A percentile compares a stretch with the other conserved stretches of the same genome.
phyloP scores from a whole-genome alignment of 352 stramenopile genomes.

The Pythium chondricola region DNA sequence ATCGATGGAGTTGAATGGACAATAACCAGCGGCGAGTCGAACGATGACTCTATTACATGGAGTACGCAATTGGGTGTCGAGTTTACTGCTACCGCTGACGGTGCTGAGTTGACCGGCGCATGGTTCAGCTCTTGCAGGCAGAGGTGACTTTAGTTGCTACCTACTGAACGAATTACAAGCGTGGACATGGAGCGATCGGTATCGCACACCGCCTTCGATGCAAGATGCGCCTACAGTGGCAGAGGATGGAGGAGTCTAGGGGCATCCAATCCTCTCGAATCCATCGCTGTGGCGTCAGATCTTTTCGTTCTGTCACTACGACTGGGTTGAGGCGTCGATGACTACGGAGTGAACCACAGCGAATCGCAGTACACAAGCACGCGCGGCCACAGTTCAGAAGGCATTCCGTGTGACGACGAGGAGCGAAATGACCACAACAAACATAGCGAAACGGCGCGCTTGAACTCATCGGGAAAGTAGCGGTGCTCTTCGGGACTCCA shows the following conservation, averaged over 20 bases:
- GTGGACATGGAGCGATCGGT: background rate
- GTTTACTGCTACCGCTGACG: background rate
- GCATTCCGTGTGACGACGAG: background rate
- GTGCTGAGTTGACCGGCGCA: background rate
- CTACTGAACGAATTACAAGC: too few relatives aligned
- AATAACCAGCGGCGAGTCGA: background rate
- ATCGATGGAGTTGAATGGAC: background rate
- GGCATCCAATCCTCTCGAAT: too few relatives aligned
- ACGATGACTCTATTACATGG: background rate
- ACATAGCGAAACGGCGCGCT: background rate
- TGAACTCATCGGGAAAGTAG: slow-evolving; percentile 1
- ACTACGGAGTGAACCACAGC: slow-evolving; percentile 4
- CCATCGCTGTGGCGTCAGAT: slow-evolving; percentile 4
- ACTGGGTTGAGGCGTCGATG: slow-evolving; percentile 11
- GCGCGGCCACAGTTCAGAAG: slow-evolving; percentile 1
- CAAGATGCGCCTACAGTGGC: background rate
- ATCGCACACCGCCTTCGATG: background rate
- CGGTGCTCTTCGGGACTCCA: background rate
- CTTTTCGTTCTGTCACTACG: slow-evolving; percentile 10
- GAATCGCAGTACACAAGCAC: slow-evolving; percentile 3
- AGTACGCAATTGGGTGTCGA: background rate
- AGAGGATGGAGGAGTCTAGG: background rate
- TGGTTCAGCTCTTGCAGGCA: background rate
- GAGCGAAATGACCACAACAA: background rate
- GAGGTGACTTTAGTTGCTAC: background rate